A percentile compares a stretch with the other conserved stretches of the same genome.
Evolutionary conservation across 805 yeast species (phyloP).

Genomic region (Lachancea quebecensis): DNA sequence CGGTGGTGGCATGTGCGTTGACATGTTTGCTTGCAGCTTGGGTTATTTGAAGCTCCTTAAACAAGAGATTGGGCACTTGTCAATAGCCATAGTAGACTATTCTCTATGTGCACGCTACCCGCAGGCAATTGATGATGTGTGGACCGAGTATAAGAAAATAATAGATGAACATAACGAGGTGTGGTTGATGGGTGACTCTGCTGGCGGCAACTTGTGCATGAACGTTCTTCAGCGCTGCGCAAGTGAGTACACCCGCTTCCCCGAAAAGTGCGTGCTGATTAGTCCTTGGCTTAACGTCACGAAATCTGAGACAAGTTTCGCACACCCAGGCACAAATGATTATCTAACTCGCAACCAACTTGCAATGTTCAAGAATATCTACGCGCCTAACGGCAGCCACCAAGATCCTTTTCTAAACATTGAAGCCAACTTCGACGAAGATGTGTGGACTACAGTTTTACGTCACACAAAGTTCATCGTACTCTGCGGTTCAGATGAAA

Average conservation of each 20-base stretch:
- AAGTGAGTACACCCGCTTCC: constrained; percentile 5
- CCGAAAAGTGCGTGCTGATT: constrained; percentile 17
- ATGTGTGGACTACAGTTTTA: constrained; percentile 14
- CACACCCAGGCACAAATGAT: constrained; percentile 9
- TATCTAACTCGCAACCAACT: constrained; percentile 11
- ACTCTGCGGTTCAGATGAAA: constrained; percentile 21
- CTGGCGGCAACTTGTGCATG: constrained; percentile 22
- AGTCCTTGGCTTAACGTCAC: constrained; percentile 28
- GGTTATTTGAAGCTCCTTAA: constrained; percentile 12
- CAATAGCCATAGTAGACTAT: constrained; percentile 18
- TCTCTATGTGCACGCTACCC: constrained; percentile 11
- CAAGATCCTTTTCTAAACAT: constrained; percentile 15
- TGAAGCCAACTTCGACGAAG: constrained; percentile 14
- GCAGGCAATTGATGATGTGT: constrained; percentile 6
- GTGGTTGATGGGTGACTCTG: constrained; percentile 23
- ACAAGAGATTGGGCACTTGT: constrained; percentile 11
- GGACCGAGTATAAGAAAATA: constrained; percentile 6
- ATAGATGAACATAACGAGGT: constrained; percentile 11
- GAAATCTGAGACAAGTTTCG: constrained; percentile 4
- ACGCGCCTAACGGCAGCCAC: constrained; percentile 4
- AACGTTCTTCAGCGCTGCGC: constrained; percentile 13
- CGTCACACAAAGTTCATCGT: constrained; percentile 9
- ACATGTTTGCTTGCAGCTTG: constrained; percentile 12
- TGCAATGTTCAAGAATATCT: constrained; percentile 8
- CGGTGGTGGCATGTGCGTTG: constrained; percentile 26